Conservation (phyloP, 148 eudicot genomes). For the Persicaria tinctoria region DNA sequence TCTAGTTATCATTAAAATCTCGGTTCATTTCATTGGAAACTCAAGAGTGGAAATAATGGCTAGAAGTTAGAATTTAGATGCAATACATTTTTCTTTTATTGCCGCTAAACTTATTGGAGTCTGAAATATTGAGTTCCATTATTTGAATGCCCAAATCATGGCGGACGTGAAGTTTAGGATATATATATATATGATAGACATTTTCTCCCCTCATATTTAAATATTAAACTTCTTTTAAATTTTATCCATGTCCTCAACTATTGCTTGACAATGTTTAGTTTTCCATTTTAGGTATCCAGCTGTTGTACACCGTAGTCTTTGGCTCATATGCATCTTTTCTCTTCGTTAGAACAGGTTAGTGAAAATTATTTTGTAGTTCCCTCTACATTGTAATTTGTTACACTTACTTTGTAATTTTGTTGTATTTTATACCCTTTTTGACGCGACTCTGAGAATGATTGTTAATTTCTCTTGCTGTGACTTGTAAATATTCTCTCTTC, state of each 20-base stretch:
- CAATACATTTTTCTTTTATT: not conserved
- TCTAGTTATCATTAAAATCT: not conserved
- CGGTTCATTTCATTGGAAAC: not conserved
- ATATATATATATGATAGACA: not conserved
- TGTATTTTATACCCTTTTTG: not conserved
- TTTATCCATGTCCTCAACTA: not conserved
- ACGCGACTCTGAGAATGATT: not conserved
- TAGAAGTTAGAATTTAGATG: not conserved
- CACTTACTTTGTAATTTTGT: not conserved
- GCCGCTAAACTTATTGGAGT: not conserved
- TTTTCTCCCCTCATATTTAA: not conserved
- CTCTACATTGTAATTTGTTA: not conserved
- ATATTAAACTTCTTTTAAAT: not conserved
- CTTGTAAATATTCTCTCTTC: not conserved
- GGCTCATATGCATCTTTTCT: conserved; percentile 89
- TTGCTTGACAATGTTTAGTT: not conserved
- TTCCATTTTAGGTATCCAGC: conserved; percentile 65
- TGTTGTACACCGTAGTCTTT: conserved; percentile 81
- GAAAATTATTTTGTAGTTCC: not conserved
- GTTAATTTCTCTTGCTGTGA: not conserved
- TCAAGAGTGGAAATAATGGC: not conserved
- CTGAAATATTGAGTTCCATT: not conserved
- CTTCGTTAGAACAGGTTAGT: conserved; percentile 66
- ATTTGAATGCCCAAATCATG: not conserved
- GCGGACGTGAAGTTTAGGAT: not conserved